Evolutionary conservation across 2,329 filamentous ascomycete species (phyloP), one percentile per base, ranked within the genome.

Genomic region (Ciborinia camelliae): DNA sequence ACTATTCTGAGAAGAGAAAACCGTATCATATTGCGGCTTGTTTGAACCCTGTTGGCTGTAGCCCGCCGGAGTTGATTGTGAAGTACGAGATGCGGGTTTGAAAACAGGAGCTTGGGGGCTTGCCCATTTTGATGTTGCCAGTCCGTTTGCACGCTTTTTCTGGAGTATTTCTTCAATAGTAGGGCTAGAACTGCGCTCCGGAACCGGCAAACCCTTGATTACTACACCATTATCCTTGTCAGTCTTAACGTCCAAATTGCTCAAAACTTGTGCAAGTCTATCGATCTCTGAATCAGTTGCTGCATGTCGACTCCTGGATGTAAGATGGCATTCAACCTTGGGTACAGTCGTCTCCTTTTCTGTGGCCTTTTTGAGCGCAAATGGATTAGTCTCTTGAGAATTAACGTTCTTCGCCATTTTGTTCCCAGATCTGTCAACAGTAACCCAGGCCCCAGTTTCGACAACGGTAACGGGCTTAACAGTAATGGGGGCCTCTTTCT

Each of bases 81-180:
- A 23, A 30, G 26, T 59, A 39, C 15, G 14, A 30, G 43, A 1
- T 18, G 8, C 14, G 28, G 47, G 39, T 8, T 45, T 53, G 28
- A 39, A 53, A 5, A 32, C 23, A 3, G 55, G 10, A 15, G 9
- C 18, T 28, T 61, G 32, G 15, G 23, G 20, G 10, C n/a, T 43
- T 37, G 63, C 63, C 63, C 63, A 64, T 47, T 35, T 64, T 14
- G 63, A 64, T 10, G 48, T 47, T 15, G 63, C 39, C 4, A 64
- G 48, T 35, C 63, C 63, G 8, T 35, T 41, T 0, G 15, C 35
- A 23, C 47, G 43, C 41, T 55, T 62, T n/a, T 63, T 62, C 28
- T 43, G 51, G 14, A 55, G 39, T 20, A 62, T 20, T 5, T 65
- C 50, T 23, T 65, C 58, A 26, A 55, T 15, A 35, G 59, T 55